A percentile compares a stretch with the other conserved stretches of the same genome.
phyloP scores from a whole-genome alignment of 768 basidiomycete genomes.

The Calocybe indica region DNA sequence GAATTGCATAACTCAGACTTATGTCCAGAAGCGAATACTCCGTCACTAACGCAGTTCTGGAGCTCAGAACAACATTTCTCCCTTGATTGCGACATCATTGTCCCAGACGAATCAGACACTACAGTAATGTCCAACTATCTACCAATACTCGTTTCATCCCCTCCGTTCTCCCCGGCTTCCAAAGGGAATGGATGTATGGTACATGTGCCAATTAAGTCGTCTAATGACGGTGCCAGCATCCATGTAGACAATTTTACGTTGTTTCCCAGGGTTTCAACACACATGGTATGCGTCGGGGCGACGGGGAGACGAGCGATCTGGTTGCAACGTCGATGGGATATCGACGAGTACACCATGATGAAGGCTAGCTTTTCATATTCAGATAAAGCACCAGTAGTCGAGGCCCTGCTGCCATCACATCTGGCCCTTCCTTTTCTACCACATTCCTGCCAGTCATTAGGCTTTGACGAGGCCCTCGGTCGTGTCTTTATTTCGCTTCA shows the following conservation, averaged over 20 bases:
- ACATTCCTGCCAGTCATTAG: conserved; percentile 36
- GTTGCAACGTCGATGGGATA: conserved; percentile 46
- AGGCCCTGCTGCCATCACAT: conserved; percentile 37
- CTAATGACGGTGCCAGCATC: too few species aligned
- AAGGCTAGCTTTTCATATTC: conserved; percentile 37
- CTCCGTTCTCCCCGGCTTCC: conserved; percentile 11
- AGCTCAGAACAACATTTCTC: too few species aligned
- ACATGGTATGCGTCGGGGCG: conserved; percentile 27
- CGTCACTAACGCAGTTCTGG: too few species aligned
- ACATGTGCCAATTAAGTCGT: conserved; percentile 9
- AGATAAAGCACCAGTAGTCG: conserved; percentile 18
- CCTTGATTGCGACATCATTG: conserved; percentile 12
- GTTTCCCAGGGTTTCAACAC: conserved; percentile 4
- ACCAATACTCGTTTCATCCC: conserved; percentile 10
- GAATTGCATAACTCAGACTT: too few species aligned
- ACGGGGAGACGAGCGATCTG: conserved; percentile 46
- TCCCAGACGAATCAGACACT: conserved; percentile 10
- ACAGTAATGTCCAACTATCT: conserved; percentile 6
- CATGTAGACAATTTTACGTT: background rate
- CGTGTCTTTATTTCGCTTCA: conserved; percentile 43
- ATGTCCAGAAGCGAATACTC: too few species aligned
- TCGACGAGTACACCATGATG: conserved; percentile 42
- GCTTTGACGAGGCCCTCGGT: conserved; percentile 53
- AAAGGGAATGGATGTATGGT: conserved; percentile 14
- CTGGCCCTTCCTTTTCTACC: conserved; percentile 48